phyloP scores from a whole-genome alignment of 169 alveolate species.

The Plasmodium inui region DNA sequence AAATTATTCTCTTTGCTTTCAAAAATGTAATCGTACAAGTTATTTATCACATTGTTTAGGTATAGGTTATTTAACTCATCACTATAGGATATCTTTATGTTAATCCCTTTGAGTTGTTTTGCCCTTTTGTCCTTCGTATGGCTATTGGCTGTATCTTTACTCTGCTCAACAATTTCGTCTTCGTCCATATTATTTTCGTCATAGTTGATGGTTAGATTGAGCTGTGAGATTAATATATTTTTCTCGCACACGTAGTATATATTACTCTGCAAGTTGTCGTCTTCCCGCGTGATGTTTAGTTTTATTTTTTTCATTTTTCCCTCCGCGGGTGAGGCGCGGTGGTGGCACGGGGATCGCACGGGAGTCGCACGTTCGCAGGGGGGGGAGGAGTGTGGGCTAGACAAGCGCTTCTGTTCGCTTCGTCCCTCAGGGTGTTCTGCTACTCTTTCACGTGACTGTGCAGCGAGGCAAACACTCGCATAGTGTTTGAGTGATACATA shows the following conservation, averaged over 20 bases:
- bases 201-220: slow-evolving; percentile 64
- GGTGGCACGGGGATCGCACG: not conserved
- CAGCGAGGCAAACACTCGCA: not conserved
- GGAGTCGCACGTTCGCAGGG: not conserved
- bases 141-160: not conserved
- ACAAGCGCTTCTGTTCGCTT: not conserved
- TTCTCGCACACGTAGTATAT: slow-evolving; percentile 75
- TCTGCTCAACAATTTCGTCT: slow-evolving; percentile 17
- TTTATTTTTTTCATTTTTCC: slow-evolving; percentile 63
- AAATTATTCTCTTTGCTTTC: slow-evolving; percentile 47
- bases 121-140: not conserved
- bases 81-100: slow-evolving; percentile 59
- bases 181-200: slow-evolving; percentile 56
- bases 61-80: slow-evolving; percentile 72
- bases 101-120: slow-evolving; percentile 28
- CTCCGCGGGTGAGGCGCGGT: not conserved
- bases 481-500: not conserved
- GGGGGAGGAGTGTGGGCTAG: not conserved
- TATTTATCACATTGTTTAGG: slow-evolving; percentile 68
- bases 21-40: slow-evolving; percentile 66
- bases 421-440: not conserved
- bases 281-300: slow-evolving; percentile 66
- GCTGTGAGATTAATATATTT: slow-evolving; percentile 51
- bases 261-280: slow-evolving; percentile 53
- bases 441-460: not conserved